A percentile compares a stretch with the other conserved stretches of the same genome.
Conservation (phyloP, 495 filamentous ascomycete genomes). For the Neurospora sp. region DNA sequence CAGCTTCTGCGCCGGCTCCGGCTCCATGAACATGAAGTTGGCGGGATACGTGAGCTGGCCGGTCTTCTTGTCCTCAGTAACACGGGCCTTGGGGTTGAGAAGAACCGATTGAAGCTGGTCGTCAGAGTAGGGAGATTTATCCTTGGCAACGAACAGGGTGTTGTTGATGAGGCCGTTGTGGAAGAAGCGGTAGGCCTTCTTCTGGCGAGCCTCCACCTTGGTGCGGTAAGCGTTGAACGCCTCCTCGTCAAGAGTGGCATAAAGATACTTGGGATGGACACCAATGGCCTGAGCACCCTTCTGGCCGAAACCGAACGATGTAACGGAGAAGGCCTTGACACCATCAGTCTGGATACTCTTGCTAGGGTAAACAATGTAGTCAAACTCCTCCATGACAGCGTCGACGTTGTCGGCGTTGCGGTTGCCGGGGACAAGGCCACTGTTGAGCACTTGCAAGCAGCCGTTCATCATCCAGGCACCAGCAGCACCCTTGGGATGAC, state of each 20-base stretch:
- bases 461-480: slow-evolving; percentile 99
- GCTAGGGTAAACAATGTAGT: slow-evolving; percentile 95
- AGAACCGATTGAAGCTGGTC: slow-evolving; percentile 79
- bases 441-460: slow-evolving; percentile 87
- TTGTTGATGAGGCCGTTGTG: slow-evolving; percentile 97
- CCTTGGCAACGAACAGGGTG: slow-evolving; percentile 92
- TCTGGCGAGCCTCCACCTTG: slow-evolving; percentile 86
- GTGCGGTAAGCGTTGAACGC: slow-evolving; percentile 72
- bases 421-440: slow-evolving; percentile 89
- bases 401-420: slow-evolving; percentile 98
- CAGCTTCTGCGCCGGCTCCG: slow-evolving; percentile 14
- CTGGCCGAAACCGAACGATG: slow-evolving; percentile 98
- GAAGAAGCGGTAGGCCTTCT: slow-evolving; percentile 97
- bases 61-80: slow-evolving; percentile 73
- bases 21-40: slow-evolving; percentile 50
- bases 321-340: slow-evolving; percentile 95
- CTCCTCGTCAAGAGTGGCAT: slow-evolving; percentile 79
- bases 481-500: slow-evolving; percentile 97
- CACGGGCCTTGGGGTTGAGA: slow-evolving; percentile 90
- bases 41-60: slow-evolving; percentile 61
- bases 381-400: slow-evolving; percentile 89
- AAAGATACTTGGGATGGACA: slow-evolving; percentile 93
- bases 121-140: slow-evolving; percentile 77
- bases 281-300: slow-evolving; percentile 97
- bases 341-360: slow-evolving; percentile 95